Evolutionary conservation across 2,329 filamentous ascomycete species (phyloP).

Genomic region (Penicillium thymicola): DNA sequence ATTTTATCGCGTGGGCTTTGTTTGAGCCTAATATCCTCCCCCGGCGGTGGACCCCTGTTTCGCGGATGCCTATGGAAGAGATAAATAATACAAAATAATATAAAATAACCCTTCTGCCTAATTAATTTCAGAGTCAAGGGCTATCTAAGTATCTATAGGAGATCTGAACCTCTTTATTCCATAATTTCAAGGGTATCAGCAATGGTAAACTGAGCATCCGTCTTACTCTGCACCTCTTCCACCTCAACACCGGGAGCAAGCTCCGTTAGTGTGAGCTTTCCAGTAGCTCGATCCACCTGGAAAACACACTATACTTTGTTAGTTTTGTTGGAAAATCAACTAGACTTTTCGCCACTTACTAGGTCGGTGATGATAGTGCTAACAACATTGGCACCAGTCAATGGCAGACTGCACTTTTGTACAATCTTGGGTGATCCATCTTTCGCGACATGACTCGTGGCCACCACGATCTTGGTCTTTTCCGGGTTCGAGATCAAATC

Average conservation of each 20-base stretch:
- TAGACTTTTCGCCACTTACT: constrained; percentile 45
- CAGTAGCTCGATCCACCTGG: constrained; percentile 65
- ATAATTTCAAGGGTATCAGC: constrained; percentile 56
- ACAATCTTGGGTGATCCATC: constrained; percentile 66
- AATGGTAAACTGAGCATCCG: constrained; percentile 64
- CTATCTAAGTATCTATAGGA: too few species aligned
- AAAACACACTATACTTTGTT: constrained; percentile 60
- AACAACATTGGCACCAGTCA: constrained; percentile 65
- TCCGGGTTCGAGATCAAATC: constrained; percentile 69
- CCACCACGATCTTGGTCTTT: constrained; percentile 68
- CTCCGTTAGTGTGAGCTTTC: constrained; percentile 55
- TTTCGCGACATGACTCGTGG: constrained; percentile 68
- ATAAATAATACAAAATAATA: too few species aligned
- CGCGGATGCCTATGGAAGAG: not conserved
- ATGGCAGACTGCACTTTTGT: constrained; percentile 59
- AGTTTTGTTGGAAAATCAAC: not conserved
- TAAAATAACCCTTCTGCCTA: not conserved
- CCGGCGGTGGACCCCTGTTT: not conserved
- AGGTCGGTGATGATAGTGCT: constrained; percentile 72
- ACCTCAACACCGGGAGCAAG: constrained; percentile 65
- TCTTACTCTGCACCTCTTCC: constrained; percentile 67
- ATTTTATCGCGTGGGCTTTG: not conserved
- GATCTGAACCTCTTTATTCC: constrained; percentile 27
- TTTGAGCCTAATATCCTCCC: not conserved
- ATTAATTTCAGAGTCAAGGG: not conserved